phyloP scores from a whole-genome alignment of 2,329 filamentous ascomycete species.

The Sphaerulina populicola region DNA sequence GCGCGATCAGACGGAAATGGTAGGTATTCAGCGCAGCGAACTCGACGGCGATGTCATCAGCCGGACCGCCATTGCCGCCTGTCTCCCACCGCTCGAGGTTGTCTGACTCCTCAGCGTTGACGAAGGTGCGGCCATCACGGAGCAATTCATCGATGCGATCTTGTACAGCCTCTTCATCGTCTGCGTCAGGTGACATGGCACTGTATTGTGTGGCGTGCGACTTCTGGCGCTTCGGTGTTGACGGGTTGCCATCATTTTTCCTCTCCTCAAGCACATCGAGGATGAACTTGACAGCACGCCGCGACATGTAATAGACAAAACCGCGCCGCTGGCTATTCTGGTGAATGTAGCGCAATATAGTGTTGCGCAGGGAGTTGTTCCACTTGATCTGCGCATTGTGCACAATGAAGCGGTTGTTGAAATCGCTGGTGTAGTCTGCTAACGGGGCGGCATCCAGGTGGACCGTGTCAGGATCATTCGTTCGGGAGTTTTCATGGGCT shows the following conservation, averaged over 20 bases:
- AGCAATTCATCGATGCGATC: constrained; percentile 80
- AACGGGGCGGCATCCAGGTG: constrained; percentile 59
- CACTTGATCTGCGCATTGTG: constrained; percentile 97
- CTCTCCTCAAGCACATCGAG: constrained; percentile 96
- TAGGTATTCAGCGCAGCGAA: constrained; percentile 90
- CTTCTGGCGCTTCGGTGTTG: constrained; percentile 21
- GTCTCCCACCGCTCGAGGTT: constrained; percentile 36
- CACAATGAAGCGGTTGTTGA: constrained; percentile 95
- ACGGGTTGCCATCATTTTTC: constrained; percentile 54
- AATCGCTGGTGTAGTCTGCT: constrained; percentile 82
- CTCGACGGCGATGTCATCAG: constrained; percentile 71
- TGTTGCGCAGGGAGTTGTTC: constrained; percentile 94
- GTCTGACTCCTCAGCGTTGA: constrained; percentile 58
- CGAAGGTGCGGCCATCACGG: constrained; percentile 73
- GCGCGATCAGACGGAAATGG: constrained; percentile 87
- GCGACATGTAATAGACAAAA: constrained; percentile 95
- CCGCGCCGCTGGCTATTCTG: constrained; percentile 92
- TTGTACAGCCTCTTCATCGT: constrained; percentile 62
- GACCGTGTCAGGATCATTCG: constrained; percentile 41
- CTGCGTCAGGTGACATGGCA: constrained; percentile 40
- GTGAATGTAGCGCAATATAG: constrained; percentile 92
- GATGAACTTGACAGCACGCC: constrained; percentile 94
- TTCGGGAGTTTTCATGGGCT: constrained; percentile 42
- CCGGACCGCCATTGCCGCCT: constrained; percentile 27
- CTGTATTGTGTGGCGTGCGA: constrained; percentile 24